Percentiles rank a stretch among this genome's conserved stretches.
These are phyloP conservation scores for Selaginella moellendorffii DNA, from an alignment of 75 land plant species.

Conservation along the genomic window DNA sequence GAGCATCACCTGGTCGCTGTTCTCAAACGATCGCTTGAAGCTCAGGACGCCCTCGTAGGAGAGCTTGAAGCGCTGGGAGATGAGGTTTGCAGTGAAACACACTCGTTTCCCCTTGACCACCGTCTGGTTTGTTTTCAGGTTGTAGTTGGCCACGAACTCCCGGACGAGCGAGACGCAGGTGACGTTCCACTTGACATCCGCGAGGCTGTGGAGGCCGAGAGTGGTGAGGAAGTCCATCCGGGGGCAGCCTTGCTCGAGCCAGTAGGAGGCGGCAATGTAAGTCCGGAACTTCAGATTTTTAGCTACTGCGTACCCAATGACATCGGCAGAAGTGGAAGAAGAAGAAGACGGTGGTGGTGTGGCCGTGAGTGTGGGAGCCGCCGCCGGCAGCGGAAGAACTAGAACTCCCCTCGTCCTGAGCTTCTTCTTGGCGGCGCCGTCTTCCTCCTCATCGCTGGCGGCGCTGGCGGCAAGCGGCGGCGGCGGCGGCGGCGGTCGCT, in stretches of 20 bases:
- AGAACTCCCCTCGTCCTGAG: too few relatives aligned
- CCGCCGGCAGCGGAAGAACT: too few relatives aligned
- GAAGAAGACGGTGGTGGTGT: too few relatives aligned
- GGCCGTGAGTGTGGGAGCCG: too few relatives aligned
- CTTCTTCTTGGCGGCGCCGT: too few relatives aligned
- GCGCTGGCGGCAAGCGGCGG: too few relatives aligned
- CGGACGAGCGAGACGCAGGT: not conserved
- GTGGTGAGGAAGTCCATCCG: not conserved
- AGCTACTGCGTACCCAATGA: slow-evolving; percentile 1
- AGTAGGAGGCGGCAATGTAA: not conserved
- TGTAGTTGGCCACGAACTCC: not conserved
- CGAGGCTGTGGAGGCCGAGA: not conserved
- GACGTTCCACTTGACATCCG: not conserved
- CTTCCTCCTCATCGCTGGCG: too few relatives aligned
- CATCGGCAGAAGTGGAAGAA: too few relatives aligned
- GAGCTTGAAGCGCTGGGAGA: not conserved
- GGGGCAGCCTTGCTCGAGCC: not conserved
- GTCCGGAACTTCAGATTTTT: not conserved
- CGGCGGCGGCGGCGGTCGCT: too few relatives aligned
- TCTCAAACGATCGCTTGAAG: not conserved
- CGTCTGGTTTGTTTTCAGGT: not conserved
- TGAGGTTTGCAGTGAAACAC: not conserved
- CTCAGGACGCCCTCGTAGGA: not conserved
- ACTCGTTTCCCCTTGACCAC: not conserved
- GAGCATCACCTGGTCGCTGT: not conserved